Evolutionary conservation across 371 early-diverging fungal species (phyloP).

Genomic region (Mortierella sp.): DNA sequence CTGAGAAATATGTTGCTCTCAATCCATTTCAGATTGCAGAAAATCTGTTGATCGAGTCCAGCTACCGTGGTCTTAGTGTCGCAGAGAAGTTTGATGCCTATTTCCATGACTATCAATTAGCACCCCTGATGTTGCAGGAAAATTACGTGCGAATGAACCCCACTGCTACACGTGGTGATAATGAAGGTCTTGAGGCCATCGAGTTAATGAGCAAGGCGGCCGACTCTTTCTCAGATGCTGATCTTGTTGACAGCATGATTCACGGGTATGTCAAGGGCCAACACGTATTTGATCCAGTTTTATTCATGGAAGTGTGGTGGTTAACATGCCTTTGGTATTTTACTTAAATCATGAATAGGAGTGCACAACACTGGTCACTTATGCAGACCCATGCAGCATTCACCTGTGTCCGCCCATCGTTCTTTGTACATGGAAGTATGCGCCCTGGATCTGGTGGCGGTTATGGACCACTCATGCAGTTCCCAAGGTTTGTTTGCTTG

Average conservation of each 20-base stretch:
- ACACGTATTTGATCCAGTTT: background rate
- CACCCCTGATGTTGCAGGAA: conserved; percentile 94
- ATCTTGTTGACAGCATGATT: conserved; percentile 85
- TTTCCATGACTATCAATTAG: conserved; percentile 92
- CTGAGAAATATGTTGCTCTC: conserved; percentile 83
- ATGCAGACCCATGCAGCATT: conserved; percentile 93
- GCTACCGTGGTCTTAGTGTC: conserved; percentile 66
- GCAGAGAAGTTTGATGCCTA: conserved; percentile 91
- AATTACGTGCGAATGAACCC: conserved; percentile 63
- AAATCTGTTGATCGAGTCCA: conserved; percentile 67
- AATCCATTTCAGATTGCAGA: conserved; percentile 89
- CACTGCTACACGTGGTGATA: conserved; percentile 18
- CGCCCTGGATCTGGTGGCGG: conserved; percentile 48
- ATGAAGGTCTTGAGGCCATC: conserved; percentile 46
- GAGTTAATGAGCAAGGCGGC: conserved; percentile 85
- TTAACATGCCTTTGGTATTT: background rate
- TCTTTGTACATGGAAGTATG: conserved; percentile 74
- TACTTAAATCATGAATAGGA: conserved; percentile 10
- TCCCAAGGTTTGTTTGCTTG: conserved; percentile 24
- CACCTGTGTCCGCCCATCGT: conserved; percentile 91
- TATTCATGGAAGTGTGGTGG: background rate
- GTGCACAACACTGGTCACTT: conserved; percentile 85
- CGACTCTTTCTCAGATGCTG: conserved; percentile 91
- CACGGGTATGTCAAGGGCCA: conserved; percentile 67
- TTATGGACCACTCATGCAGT: conserved; percentile 43